phyloP scores from a whole-genome alignment of 768 basidiomycete genomes.

The Tylopilus sp. region DNA sequence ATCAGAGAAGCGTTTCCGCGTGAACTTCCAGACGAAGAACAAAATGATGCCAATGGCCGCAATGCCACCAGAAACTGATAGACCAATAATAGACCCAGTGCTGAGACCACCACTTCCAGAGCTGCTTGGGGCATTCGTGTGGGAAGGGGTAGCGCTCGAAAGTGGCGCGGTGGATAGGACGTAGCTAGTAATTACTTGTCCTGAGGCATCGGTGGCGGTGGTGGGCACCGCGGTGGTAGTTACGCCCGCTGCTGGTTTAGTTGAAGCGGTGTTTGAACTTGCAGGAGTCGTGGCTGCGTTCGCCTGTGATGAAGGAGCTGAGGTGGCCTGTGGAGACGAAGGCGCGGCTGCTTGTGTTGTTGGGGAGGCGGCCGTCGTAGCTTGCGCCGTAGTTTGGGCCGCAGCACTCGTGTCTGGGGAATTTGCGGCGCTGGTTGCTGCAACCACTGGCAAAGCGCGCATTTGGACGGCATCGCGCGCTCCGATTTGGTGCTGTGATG shows the following conservation, averaged over 20 bases:
- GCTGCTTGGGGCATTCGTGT: constrained; percentile 16
- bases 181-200: constrained; percentile 27
- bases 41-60: constrained; percentile 66
- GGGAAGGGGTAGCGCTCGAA: constrained; percentile 28
- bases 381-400: background rate
- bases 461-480: constrained; percentile 14
- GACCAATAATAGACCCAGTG: constrained; percentile 72
- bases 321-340: constrained; percentile 7
- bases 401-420: background rate
- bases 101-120: constrained; percentile 40
- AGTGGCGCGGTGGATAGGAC: constrained; percentile 10
- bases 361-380: constrained; percentile 1
- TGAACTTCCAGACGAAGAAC: constrained; percentile 86
- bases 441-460: constrained; percentile 3
- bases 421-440: background rate
- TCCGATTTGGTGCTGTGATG: constrained; percentile 20
- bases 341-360: constrained; percentile 6
- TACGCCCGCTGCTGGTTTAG: background rate
- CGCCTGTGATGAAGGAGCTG: constrained; percentile 2
- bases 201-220: constrained; percentile 29
- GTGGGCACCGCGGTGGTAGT: constrained; percentile 11
- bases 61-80: constrained; percentile 79
- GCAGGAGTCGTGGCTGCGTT: background rate
- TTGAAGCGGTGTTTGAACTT: constrained; percentile 2
- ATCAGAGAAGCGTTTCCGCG: constrained; percentile 68